These are phyloP conservation scores for Camptophora hylomeconis DNA, from an alignment of 2,329 filamentous ascomycete species.

Conservation along the genomic window DNA sequence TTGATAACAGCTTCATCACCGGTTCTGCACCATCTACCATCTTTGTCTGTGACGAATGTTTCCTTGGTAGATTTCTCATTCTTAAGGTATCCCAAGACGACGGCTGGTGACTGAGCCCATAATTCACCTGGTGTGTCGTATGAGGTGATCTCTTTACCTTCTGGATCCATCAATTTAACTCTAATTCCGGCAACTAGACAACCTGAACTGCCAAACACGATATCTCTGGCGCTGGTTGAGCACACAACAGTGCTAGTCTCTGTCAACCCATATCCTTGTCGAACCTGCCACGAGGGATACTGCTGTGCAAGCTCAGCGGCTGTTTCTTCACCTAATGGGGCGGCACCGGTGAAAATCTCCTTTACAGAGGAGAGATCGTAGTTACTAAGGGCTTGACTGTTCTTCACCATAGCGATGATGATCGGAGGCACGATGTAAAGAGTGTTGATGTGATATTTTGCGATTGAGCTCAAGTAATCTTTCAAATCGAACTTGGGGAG, in stretches of 20 bases:
- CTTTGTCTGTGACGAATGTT: slow-evolving; percentile 56
- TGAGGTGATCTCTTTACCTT: slow-evolving; percentile 56
- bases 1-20: slow-evolving; percentile 70
- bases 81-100: slow-evolving; percentile 73
- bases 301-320: slow-evolving; percentile 48
- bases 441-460: slow-evolving; percentile 54
- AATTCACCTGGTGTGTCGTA: slow-evolving; percentile 71
- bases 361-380: slow-evolving; percentile 60
- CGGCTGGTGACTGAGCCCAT: slow-evolving; percentile 60
- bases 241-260: slow-evolving; percentile 62
- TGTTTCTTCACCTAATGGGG: slow-evolving; percentile 63
- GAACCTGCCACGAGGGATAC: slow-evolving; percentile 52
- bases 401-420: slow-evolving; percentile 62
- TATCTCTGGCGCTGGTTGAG: slow-evolving; percentile 44
- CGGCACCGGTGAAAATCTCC: slow-evolving; percentile 60
- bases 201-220: slow-evolving; percentile 60
- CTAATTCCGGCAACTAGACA: slow-evolving; percentile 52
- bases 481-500: slow-evolving; percentile 64
- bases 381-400: slow-evolving; percentile 44
- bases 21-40: slow-evolving; percentile 60
- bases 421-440: slow-evolving; percentile 69
- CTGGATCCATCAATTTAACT: slow-evolving; percentile 52
- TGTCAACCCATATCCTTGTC: slow-evolving; percentile 67
- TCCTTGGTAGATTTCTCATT: slow-evolving; percentile 73
- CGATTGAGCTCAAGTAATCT: slow-evolving; percentile 50